phyloP scores from a whole-genome alignment of 148 eudicot species.

The Persicaria maculosa region DNA sequence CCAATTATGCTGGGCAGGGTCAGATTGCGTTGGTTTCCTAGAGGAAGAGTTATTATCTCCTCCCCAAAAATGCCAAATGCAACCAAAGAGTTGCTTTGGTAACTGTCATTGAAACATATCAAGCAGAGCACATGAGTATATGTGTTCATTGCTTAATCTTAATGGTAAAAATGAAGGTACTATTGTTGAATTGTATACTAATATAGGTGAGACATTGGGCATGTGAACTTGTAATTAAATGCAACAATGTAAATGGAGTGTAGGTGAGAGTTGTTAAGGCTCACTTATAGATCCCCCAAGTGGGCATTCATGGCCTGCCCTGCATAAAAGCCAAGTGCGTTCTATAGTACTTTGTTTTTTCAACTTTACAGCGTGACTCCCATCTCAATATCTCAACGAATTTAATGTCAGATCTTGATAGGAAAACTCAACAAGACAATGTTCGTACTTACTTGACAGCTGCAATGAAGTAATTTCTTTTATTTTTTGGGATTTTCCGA shows the following conservation, averaged over 20 bases:
- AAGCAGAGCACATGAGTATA: neutral
- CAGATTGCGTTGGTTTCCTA: neutral
- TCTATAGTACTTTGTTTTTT: neutral
- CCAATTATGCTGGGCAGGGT: slow-evolving; percentile 27
- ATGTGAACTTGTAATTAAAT: neutral
- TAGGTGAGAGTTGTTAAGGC: neutral
- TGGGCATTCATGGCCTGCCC: neutral
- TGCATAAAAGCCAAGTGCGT: neutral
- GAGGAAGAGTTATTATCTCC: slow-evolving; percentile 21
- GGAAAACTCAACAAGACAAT: too few species aligned
- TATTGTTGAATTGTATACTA: neutral
- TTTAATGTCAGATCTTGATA: too few species aligned
- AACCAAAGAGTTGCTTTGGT: slow-evolving; percentile 19
- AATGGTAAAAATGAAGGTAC: neutral
- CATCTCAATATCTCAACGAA: too few species aligned
- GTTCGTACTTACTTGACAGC: too few species aligned
- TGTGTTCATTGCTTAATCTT: too few species aligned
- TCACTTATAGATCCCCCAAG: neutral
- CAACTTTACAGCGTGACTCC: neutral
- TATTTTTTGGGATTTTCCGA: too few species aligned
- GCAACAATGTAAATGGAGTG: neutral
- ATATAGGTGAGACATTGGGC: neutral
- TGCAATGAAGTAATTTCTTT: too few species aligned
- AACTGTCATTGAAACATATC: slow-evolving; percentile 17
- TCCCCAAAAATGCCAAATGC: slow-evolving; percentile 34